These are phyloP conservation scores for Paraglomus brasilianum DNA, from an alignment of 192 early-diverging fungal species.

Conservation along the genomic window DNA sequence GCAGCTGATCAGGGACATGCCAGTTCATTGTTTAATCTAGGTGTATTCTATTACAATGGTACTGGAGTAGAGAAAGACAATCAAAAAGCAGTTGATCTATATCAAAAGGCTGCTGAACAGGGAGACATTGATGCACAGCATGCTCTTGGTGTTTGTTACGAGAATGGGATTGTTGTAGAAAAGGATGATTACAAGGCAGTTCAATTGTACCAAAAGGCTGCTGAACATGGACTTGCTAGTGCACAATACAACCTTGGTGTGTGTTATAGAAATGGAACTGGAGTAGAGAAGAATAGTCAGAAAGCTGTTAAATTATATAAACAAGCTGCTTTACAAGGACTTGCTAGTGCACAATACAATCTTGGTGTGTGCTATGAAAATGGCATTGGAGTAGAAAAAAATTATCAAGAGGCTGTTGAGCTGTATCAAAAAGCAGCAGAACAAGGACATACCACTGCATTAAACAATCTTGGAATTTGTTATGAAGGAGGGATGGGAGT, in stretches of 20 bases:
- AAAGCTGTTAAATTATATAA: constrained; percentile 63
- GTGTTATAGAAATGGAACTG: constrained; percentile 60
- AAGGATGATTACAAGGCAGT: constrained; percentile 52
- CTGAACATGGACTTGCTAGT: constrained; percentile 58
- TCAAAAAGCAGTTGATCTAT: constrained; percentile 49
- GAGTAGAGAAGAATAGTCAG: constrained; percentile 45
- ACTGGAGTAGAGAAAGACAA: constrained; percentile 68
- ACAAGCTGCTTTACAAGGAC: constrained; percentile 61
- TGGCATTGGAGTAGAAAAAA: constrained; percentile 63
- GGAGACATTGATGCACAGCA: constrained; percentile 56
- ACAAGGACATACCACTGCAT: constrained; percentile 77
- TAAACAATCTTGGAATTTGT: constrained; percentile 80
- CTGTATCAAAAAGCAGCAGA: constrained; percentile 68
- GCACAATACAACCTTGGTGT: constrained; percentile 59
- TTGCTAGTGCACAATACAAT: constrained; percentile 76
- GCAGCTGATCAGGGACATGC: constrained; percentile 64
- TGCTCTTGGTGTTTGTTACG: constrained; percentile 58
- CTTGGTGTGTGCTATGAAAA: constrained; percentile 83
- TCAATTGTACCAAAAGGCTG: constrained; percentile 56
- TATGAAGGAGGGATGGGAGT: constrained; percentile 76
- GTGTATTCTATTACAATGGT: constrained; percentile 79
- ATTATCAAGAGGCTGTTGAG: constrained; percentile 55
- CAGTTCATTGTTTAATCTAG: constrained; percentile 59
- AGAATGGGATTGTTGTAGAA: constrained; percentile 57
- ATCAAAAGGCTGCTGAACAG: constrained; percentile 49